phyloP scores from a whole-genome alignment of 805 yeast species.

The Barnettozyma siamensis region DNA sequence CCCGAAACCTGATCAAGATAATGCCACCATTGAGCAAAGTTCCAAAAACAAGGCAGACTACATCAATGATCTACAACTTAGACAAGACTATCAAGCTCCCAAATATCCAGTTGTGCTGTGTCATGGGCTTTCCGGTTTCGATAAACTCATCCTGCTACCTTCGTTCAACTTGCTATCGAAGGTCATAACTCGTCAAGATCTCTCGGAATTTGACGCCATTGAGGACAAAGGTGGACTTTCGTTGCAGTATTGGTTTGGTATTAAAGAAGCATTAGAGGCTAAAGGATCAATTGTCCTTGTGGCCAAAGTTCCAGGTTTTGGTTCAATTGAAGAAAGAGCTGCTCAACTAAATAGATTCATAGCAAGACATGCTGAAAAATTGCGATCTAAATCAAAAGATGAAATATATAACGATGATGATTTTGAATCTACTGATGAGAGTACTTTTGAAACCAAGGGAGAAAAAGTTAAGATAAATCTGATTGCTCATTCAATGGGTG shows the following conservation, averaged over 20 bases:
- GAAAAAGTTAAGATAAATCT: slow-evolving; percentile 55
- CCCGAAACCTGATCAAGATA: not conserved
- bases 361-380: slow-evolving; percentile 18
- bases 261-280: slow-evolving; percentile 50
- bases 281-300: slow-evolving; percentile 66
- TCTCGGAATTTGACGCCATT: slow-evolving; percentile 13
- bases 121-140: slow-evolving; percentile 86
- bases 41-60: slow-evolving; percentile 5
- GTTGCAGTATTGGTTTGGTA: slow-evolving; percentile 80
- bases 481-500: slow-evolving; percentile 93
- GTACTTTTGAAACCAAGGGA: slow-evolving; percentile 15
- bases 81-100: slow-evolving; percentile 49
- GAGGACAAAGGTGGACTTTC: slow-evolving; percentile 31
- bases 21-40: slow-evolving; percentile 4
- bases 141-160: slow-evolving; percentile 42
- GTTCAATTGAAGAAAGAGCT: slow-evolving; percentile 68
- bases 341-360: slow-evolving; percentile 47
- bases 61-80: slow-evolving; percentile 16
- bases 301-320: slow-evolving; percentile 81
- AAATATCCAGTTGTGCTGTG: slow-evolving; percentile 73
- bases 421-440: slow-evolving; percentile 1
- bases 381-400: slow-evolving; percentile 18
- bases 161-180: slow-evolving; percentile 29
- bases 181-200: slow-evolving; percentile 12
- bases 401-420: slow-evolving; percentile 22